Evolutionary conservation across 768 basidiomycete genomes (phyloP).

Genomic region (Fistulinella prunicolor): DNA sequence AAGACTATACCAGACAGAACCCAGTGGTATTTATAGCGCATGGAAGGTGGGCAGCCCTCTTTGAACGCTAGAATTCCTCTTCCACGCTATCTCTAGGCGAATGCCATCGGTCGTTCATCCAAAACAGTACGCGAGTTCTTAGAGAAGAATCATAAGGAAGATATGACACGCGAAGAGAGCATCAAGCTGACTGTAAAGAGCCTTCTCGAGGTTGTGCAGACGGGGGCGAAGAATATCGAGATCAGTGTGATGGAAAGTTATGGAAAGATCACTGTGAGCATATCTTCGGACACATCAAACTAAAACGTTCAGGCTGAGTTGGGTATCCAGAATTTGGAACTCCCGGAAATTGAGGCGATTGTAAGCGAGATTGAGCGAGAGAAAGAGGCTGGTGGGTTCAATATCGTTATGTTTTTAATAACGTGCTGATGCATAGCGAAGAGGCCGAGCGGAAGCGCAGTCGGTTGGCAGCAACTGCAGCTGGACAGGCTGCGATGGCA

Average conservation of each 20-base stretch:
- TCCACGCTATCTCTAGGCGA: slow-evolving; percentile 57
- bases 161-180: slow-evolving; percentile 81
- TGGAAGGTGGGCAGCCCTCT: slow-evolving; percentile 73
- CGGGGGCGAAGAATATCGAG: slow-evolving; percentile 99
- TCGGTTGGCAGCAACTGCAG: slow-evolving; percentile 86
- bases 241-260: slow-evolving; percentile 97
- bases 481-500: slow-evolving; percentile 85
- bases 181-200: slow-evolving; percentile 96
- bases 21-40: slow-evolving; percentile 95
- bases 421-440: slow-evolving; percentile 28
- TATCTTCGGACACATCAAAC: too few species aligned
- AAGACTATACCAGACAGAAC: slow-evolving; percentile 94
- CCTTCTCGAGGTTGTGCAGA: slow-evolving; percentile 96
- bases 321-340: slow-evolving; percentile 67
- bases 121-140: slow-evolving; percentile 98
- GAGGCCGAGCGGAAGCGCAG: slow-evolving; percentile 96
- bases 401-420: background rate
- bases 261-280: slow-evolving; percentile 81
- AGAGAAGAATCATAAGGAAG: slow-evolving; percentile 96
- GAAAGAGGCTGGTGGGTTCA: slow-evolving; percentile 82
- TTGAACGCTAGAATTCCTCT: background rate
- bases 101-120: slow-evolving; percentile 95
- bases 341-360: slow-evolving; percentile 86
- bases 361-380: slow-evolving; percentile 93
- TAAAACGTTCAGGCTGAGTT: slow-evolving; percentile 1